Evolutionary conservation across 2,329 filamentous ascomycete species (phyloP), one percentile per base, ranked within the genome.

Genomic region (Ascocoryne sarcoides): DNA sequence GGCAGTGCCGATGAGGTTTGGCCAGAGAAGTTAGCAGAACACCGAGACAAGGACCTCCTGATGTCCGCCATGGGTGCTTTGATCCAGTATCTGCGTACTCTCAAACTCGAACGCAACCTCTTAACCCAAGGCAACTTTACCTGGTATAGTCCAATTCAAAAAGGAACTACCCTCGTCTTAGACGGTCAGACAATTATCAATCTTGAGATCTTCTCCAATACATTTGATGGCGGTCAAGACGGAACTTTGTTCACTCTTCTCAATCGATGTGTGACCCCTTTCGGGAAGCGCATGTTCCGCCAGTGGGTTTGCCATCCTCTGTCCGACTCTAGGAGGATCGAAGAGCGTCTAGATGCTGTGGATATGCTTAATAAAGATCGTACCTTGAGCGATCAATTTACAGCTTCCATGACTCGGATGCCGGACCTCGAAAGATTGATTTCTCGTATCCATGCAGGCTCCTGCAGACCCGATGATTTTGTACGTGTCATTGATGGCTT

Each of bases 291-390:
- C 9, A 78, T 95, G 61, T 88, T 98, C 61, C 83, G 89, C 40
- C 88, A 95, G 60, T 98, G 92, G 92, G 83, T 98, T 2, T 96
- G 90, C 55, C 92, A 98, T 61, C 92, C 92, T 2, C 70, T 98
- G 10, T 87, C 88, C 59, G 84, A 95, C 62, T 80, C 85, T 4
- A 66, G 71, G 28, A 88, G 84, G 58, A 95, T 98, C 67, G 95
- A 96, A 55, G 88, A 93, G 49, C 79, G 92, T 4, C 69, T 98
- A 9, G 89, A 98, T 64, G 92, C 92, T 4, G 88, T 98, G 4
- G 92, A 96, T 55, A 80, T 90, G 55, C 69, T 98, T 31, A 95
- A 95, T 52, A 81, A 83, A 1, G 87, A 96, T 58, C 73, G 75
- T 1, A 79, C 72, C 17, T 70, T 94, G 19, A 85, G 86, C 39